Conservation (phyloP, 257 asterid species). For the Solanum chmielewskii region DNA sequence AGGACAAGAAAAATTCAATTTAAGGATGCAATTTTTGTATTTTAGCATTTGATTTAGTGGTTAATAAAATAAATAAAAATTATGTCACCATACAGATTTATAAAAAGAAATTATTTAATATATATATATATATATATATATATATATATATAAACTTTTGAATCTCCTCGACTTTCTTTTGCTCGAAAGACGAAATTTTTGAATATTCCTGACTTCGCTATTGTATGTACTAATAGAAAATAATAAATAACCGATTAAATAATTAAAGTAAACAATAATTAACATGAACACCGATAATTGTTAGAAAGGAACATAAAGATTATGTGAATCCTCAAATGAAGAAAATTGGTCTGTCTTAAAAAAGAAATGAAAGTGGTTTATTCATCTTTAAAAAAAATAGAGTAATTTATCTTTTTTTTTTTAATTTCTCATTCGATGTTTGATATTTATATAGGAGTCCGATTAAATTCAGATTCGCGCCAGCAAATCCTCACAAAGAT, state of each 20-base stretch:
- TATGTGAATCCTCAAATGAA: background rate
- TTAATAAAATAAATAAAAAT: background rate
- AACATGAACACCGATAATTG: background rate
- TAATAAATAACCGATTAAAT: background rate
- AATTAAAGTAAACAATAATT: background rate
- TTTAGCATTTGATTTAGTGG: background rate
- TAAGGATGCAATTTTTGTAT: background rate
- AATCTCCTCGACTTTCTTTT: background rate
- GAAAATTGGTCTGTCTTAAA: background rate
- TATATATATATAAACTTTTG: background rate
- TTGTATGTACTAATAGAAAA: rapidly evolving
- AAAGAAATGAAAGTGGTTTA: background rate
- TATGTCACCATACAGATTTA: rapidly evolving
- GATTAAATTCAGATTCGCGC: too few relatives aligned
- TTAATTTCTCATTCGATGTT: too few relatives aligned
- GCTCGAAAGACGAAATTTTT: background rate
- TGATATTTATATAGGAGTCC: too few relatives aligned
- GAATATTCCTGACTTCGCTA: background rate
- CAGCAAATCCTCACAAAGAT: too few relatives aligned
- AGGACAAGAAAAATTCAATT: background rate
- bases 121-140: background rate
- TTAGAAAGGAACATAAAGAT: background rate
- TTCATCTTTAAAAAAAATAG: background rate
- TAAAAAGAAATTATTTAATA: background rate
- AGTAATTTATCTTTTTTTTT: background rate